phyloP scores from a whole-genome alignment of 2,329 filamentous ascomycete genomes.

The Fusarium sp. region DNA sequence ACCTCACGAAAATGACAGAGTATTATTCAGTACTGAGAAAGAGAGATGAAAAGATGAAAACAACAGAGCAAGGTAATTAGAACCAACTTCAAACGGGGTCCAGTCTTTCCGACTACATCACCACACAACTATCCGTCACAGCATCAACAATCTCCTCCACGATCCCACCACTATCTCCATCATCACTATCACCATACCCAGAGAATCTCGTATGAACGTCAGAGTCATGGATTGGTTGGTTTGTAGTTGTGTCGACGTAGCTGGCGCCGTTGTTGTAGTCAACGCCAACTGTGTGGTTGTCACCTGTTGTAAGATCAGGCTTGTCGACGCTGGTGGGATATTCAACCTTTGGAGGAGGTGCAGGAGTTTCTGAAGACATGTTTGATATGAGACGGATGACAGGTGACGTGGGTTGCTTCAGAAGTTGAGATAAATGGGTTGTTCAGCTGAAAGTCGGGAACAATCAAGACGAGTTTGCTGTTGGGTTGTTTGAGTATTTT shows the following conservation, averaged over 20 bases:
- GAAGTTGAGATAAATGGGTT: too few species aligned
- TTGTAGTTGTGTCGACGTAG: neutral
- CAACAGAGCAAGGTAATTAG: neutral
- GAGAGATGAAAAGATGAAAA: accelerated
- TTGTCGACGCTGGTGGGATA: neutral
- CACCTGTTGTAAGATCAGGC: neutral
- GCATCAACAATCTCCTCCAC: neutral
- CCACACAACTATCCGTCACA: neutral
- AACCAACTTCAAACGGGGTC: neutral
- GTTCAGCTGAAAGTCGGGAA: too few species aligned
- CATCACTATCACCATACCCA: neutral
- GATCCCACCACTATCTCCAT: neutral
- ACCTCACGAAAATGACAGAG: neutral
- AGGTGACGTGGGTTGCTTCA: neutral
- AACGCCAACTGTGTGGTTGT: neutral
- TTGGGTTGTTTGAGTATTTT: neutral
- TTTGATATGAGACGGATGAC: neutral
- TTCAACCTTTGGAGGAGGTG: neutral
- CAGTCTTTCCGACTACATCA: neutral
- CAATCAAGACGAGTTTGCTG: neutral
- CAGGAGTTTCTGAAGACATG: neutral
- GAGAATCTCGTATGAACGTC: neutral
- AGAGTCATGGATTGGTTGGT: neutral
- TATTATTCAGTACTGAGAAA: neutral
- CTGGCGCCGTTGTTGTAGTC: neutral